Evolutionary conservation across 345 rosid genomes (phyloP).

Genomic region (Populus davidiana): DNA sequence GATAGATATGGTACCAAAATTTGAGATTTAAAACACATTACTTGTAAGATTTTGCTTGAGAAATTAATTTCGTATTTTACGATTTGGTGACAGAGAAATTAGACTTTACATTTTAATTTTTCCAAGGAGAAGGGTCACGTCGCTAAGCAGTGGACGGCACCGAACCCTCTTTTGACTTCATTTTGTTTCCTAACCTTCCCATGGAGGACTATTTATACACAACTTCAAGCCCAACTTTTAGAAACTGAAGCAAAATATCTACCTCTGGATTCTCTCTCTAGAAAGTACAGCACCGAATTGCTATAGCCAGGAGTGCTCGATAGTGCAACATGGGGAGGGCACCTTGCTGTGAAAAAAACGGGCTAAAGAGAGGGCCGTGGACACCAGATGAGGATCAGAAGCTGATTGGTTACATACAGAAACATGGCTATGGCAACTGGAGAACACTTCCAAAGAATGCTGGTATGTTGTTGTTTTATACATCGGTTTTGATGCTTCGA

Average conservation of each 20-base stretch:
- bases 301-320: background rate
- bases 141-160: constrained; percentile 73
- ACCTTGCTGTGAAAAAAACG: constrained; percentile 26
- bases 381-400: constrained; percentile 33
- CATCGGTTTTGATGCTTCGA: background rate
- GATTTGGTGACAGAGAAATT: background rate
- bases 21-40: background rate
- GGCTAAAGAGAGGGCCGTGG: constrained; percentile 34
- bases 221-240: constrained; percentile 13
- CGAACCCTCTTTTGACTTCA: constrained; percentile 68
- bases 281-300: background rate
- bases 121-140: constrained; percentile 55
- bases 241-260: background rate
- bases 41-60: background rate
- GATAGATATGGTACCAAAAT: constrained; percentile 9
- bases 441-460: constrained; percentile 32
- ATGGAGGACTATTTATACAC: constrained; percentile 38
- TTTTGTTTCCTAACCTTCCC: constrained; percentile 20
- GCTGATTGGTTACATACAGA: constrained; percentile 25
- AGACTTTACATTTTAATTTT: constrained; percentile 8
- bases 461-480: constrained; percentile 10
- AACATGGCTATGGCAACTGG: constrained; percentile 32
- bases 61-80: background rate
- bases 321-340: constrained; percentile 20
- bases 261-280: background rate